Conservation (phyloP, 306 rosid genomes). For the Cyamopsis tetragonoloba region DNA sequence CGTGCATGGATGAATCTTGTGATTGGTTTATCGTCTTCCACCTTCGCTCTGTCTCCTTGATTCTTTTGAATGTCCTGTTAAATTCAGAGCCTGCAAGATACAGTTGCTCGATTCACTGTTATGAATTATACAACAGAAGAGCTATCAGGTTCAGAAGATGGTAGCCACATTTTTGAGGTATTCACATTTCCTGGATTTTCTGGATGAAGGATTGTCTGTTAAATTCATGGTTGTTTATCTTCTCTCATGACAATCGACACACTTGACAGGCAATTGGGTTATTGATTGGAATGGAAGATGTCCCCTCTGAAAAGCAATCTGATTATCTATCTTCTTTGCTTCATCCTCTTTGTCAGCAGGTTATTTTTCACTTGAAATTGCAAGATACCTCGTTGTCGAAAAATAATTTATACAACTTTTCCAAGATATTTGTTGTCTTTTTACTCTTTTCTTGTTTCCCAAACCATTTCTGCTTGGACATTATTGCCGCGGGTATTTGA, state of each 20-base stretch:
- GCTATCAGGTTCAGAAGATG: slow-evolving; percentile 79
- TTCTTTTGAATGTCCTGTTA: slow-evolving; percentile 16
- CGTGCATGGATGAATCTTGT: slow-evolving; percentile 12
- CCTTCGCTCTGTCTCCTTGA: not conserved
- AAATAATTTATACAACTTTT: not conserved
- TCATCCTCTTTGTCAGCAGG: slow-evolving; percentile 92
- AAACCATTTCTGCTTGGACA: not conserved
- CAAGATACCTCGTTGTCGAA: not conserved
- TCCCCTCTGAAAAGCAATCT: slow-evolving; percentile 71
- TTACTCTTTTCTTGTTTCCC: not conserved
- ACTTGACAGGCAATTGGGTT: slow-evolving; percentile 86
- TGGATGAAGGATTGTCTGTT: slow-evolving; percentile 10
- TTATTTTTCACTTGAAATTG: slow-evolving; percentile 27
- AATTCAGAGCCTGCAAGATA: slow-evolving; percentile 73
- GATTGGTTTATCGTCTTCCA: slow-evolving; percentile 21
- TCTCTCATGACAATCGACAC: slow-evolving; percentile 22
- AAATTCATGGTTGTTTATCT: slow-evolving; percentile 10
- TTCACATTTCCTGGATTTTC: not conserved
- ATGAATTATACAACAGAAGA: slow-evolving; percentile 54
- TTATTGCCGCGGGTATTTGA: slow-evolving; percentile 11
- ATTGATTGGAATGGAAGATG: slow-evolving; percentile 93
- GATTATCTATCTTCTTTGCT: slow-evolving; percentile 92
- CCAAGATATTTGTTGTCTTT: slow-evolving; percentile 14
- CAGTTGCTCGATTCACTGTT: slow-evolving; percentile 64
- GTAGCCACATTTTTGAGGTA: slow-evolving; percentile 98